Conservation (phyloP, 257 asterid species). For the Nicotiana sylvestris region DNA sequence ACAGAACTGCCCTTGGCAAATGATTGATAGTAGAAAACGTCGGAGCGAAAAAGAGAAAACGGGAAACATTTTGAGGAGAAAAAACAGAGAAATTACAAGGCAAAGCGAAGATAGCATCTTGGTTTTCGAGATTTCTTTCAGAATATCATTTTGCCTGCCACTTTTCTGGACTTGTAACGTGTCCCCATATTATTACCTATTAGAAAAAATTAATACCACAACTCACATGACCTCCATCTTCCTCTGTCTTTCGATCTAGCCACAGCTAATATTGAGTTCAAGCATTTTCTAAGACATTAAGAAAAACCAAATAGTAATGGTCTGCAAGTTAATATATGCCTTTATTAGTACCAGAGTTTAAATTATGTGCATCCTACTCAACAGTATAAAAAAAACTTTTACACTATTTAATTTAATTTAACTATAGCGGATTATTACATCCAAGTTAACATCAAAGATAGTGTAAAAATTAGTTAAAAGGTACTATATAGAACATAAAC, state of each 20-base stretch:
- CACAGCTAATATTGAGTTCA: neutral
- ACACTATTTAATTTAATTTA: no score
- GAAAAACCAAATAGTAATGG: no score
- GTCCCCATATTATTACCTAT: neutral
- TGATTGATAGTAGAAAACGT: no score
- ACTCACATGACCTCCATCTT: neutral
- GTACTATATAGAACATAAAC: no score
- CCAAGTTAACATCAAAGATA: neutral
- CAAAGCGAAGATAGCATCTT: neutral
- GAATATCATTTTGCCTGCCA: neutral
- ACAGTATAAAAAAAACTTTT: no score
- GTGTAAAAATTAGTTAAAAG: no score
- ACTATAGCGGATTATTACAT: no score
- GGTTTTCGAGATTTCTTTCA: neutral
- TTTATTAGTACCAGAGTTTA: no score
- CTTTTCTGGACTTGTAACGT: neutral
- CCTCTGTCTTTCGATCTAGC: neutral
- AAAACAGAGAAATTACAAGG: neutral
- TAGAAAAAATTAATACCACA: neutral
- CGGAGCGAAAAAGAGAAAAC: neutral
- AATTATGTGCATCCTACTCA: no score
- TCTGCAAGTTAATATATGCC: no score
- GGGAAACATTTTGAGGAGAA: neutral
- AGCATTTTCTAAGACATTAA: neutral
- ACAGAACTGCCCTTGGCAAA: no score